Percentiles rank a stretch among this genome's conserved stretches.
Evolutionary conservation across 441 rosid species (phyloP).

Genomic region (Gossypium schwendimanii): DNA sequence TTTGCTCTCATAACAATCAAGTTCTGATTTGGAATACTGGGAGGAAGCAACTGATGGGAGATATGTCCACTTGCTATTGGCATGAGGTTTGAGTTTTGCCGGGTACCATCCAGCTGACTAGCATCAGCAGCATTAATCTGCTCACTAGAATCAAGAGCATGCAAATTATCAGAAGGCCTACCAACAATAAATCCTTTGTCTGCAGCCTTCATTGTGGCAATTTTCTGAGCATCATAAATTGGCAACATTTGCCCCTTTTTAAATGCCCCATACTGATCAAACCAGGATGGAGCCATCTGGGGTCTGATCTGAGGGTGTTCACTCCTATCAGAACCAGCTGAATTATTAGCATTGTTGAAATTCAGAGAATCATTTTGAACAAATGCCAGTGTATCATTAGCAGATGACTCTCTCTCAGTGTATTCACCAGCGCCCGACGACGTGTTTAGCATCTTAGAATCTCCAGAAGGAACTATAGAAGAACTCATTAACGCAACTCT

Average conservation of each 20-base stretch:
- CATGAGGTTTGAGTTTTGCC: constrained; percentile 24
- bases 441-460: constrained; percentile 34
- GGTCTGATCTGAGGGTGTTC: constrained; percentile 53
- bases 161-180: constrained; percentile 38
- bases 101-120: constrained; percentile 23
- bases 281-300: constrained; percentile 77
- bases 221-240: constrained; percentile 32
- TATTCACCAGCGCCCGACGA: constrained; percentile 28
- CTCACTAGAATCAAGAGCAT: constrained; percentile 26
- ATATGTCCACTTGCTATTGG: constrained; percentile 31
- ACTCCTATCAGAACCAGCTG: constrained; percentile 27
- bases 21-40: constrained; percentile 27
- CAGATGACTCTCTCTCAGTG: constrained; percentile 22
- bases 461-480: constrained; percentile 28
- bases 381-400: constrained; percentile 28
- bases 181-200: constrained; percentile 35
- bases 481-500: constrained; percentile 19
- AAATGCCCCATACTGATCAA: constrained; percentile 54
- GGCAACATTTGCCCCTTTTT: constrained; percentile 57
- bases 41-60: constrained; percentile 31
- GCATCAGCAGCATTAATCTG: constrained; percentile 30
- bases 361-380: constrained; percentile 32
- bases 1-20: constrained; percentile 32
- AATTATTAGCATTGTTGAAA: constrained; percentile 23
- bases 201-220: constrained; percentile 26